These are phyloP conservation scores for Kazachstania sp. DNA, from an alignment of 1,139 yeast species.

Conservation along the genomic window DNA sequence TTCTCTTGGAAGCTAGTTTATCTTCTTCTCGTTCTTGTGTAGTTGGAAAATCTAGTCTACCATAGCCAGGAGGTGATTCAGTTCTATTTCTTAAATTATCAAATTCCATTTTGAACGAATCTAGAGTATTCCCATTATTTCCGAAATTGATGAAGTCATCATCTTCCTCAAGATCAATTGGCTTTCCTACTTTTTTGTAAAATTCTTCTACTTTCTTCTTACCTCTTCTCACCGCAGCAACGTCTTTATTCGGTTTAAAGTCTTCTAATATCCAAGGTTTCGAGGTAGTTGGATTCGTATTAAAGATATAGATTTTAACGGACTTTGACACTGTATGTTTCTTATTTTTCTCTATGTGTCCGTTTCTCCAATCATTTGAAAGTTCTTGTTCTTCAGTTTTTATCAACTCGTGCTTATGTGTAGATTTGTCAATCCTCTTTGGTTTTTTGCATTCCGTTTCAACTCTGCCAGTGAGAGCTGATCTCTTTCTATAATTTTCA, in stretches of 20 bases:
- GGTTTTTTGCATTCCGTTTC: neutral
- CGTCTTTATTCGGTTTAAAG: constrained; percentile 24
- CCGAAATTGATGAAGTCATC: neutral
- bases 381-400: neutral
- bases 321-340: neutral
- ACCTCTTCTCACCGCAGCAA: constrained; percentile 10
- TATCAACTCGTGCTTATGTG: neutral
- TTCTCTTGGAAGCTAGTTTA: constrained; percentile 28
- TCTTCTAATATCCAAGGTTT: constrained; percentile 32
- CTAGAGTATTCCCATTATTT: neutral
- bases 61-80: constrained; percentile 60
- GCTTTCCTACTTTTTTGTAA: constrained; percentile 17
- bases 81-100: constrained; percentile 36
- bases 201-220: constrained; percentile 12
- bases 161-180: constrained; percentile 2
- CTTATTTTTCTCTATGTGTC: neutral
- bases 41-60: constrained; percentile 52
- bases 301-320: constrained; percentile 15
- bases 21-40: constrained; percentile 43
- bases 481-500: no score
- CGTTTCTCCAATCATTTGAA: neutral
- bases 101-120: constrained; percentile 6
- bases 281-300: constrained; percentile 28
- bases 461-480: no score
- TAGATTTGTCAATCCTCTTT: neutral